Evolutionary conservation across 2,329 filamentous ascomycete species (phyloP), one percentile per base, ranked within the genome.

Genomic region (Penicillium sp.): DNA sequence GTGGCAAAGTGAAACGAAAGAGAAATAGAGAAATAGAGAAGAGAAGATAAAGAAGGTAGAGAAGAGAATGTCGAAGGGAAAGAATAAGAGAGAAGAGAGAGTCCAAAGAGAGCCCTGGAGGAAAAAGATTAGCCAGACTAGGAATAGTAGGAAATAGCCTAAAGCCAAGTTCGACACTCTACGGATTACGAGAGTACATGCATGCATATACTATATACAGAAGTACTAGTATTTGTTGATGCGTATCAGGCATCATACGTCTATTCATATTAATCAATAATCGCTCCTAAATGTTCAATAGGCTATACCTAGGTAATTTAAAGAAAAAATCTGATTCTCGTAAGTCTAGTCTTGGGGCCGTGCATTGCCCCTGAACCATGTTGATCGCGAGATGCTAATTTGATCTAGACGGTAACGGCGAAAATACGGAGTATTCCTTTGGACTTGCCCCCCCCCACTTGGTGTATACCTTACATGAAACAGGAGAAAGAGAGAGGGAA

Each of bases 311-410:
- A n/a, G n/a, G n/a, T n/a, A 22, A 34, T 8, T 26, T 8, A 24
- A 32, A 26, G 16, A 53, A 53, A 49, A 42, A 9, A n/a, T 38
- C 14, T 7, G 18, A 46, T 46, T 37, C 42, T 53, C 26, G 20
- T 34, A 26, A 37, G 42, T 42, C 24, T 26, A 24, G 2, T 24
- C 14, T 7, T 51, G 47, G 53, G n/a, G 24, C 53, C 47, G 53
- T 55, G 53, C 48, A 22, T 46, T 51, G 53, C 53, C 53, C 53
- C 53, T 55, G 53, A 55, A 6, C 51, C 14, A 53, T 45, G 53
- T 50, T 50, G 53, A 55, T 55, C 53, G 39, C 22, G 38, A 55
- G 38, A 50, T 55, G 45, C 40, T 51, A 45, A 47, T 32, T 18
- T 13, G 35, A 54, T 54, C 37, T 29, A 35, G 20, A 42, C 16